Evolutionary conservation across 768 basidiomycete species (phyloP), one percentile per base, ranked within the genome.

Genomic region (Fistulinella prunicolor): DNA sequence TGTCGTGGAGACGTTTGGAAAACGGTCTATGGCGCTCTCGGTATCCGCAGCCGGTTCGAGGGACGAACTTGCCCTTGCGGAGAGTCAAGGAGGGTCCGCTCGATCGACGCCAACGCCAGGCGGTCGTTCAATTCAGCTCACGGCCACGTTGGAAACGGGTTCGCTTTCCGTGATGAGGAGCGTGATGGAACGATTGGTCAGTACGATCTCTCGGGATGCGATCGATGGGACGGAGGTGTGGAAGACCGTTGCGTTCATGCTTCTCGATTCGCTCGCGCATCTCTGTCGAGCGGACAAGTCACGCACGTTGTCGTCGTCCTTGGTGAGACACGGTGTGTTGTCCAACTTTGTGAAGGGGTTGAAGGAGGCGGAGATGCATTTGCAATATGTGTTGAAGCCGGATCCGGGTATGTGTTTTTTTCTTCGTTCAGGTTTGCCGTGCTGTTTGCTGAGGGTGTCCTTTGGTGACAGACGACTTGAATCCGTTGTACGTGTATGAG

Each of bases 191-290:
- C 77, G 86, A 6, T 68, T 97, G 17, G 74, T 93, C 0, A 69
- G 81, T 0, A 75, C 82, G 30, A 73, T 95, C 32, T 82, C 89
- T 19, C 77, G 91, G n/a, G 95, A 98, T 61, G 94, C 93, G 1
- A 88, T 91, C 45, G 94, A 96, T 54, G 94, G 94, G 7, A 84
- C 89, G 16, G 94, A 97, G 66, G 90, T 97, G 2, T 98, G 95
- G 95, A 91, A 91, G 69, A 94, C 94, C 3, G 82, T 97, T 14
- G 90, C 94, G 9, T 97, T 94, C 63, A 87, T 94, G 75, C 73
- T 93, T 3, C 73, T 97, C 36, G 91, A 94, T 57, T 83, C 88
- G 1, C 74, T 94, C 8, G 77, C 87, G 16, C 79, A 86, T 37
- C 70, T 94, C 0, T 88, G 83, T 32, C 79, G 79, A 22, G 66